Percentiles rank a stretch among this genome's conserved stretches.
Conservation (phyloP, 2,329 filamentous ascomycete genomes). For the Grosmannia huntii region DNA sequence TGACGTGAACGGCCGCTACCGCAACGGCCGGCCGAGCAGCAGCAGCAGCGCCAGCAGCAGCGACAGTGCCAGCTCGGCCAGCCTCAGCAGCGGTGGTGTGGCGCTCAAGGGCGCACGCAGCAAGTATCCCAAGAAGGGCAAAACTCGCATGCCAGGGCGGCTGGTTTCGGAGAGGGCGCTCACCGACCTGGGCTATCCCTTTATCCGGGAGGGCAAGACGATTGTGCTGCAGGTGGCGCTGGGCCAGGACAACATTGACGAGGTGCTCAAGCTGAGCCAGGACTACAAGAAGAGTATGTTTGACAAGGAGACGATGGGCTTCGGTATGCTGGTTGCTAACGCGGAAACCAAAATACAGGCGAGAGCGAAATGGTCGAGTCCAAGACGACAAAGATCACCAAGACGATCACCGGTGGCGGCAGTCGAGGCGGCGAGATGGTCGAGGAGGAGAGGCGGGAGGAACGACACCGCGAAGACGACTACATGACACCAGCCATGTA, state of each 20-base stretch:
- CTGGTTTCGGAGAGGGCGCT: constrained; percentile 72
- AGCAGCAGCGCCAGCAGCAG: constrained; percentile 13
- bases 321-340: neutral
- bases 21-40: constrained; percentile 16
- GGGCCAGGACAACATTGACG: constrained; percentile 82
- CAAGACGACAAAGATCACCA: constrained; percentile 7
- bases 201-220: constrained; percentile 73
- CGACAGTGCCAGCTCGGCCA: constrained; percentile 25
- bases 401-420: neutral
- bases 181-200: constrained; percentile 76
- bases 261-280: constrained; percentile 72
- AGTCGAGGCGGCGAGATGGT: constrained; percentile 20
- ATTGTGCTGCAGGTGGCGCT: constrained; percentile 75
- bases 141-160: constrained; percentile 73
- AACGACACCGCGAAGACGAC: constrained; percentile 27
- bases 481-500: constrained; percentile 18
- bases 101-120: constrained; percentile 36
- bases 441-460: constrained; percentile 37
- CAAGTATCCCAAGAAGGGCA: constrained; percentile 70
- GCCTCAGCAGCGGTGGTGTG: constrained; percentile 33
- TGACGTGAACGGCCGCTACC: constrained; percentile 14
- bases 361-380: constrained; percentile 6
- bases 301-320: too few relatives aligned
- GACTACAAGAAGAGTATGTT: constrained; percentile 50
- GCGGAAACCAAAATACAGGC: constrained; percentile 1